Percentiles rank a stretch among this genome's conserved stretches.
phyloP scores from a whole-genome alignment of 805 yeast genomes.

The Sungouiella thailandica region DNA sequence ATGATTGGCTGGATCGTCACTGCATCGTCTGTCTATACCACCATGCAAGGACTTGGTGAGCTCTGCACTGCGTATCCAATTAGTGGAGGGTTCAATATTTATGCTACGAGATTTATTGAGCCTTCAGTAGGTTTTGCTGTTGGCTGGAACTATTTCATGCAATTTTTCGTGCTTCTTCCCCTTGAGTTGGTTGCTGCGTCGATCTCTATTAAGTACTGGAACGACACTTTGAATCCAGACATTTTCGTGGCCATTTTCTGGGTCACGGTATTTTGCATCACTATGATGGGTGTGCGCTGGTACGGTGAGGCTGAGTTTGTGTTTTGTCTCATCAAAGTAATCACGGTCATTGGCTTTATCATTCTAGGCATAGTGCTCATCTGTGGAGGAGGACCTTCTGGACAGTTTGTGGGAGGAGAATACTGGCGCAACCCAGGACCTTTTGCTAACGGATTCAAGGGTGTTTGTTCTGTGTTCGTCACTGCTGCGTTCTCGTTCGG shows the following conservation, averaged over 20 bases:
- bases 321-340: constrained; percentile 50
- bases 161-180: constrained; percentile 33
- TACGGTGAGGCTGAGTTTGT: constrained; percentile 67
- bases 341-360: constrained; percentile 55
- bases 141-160: constrained; percentile 33
- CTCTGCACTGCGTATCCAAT: constrained; percentile 46
- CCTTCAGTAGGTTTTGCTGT: constrained; percentile 22
- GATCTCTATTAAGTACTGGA: constrained; percentile 43
- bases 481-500: constrained; percentile 65
- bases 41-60: constrained; percentile 63
- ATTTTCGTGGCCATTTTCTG: constrained; percentile 56
- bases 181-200: constrained; percentile 34
- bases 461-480: constrained; percentile 55
- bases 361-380: constrained; percentile 51
- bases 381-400: constrained; percentile 53
- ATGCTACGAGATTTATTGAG: constrained; percentile 19
- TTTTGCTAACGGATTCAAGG: constrained; percentile 54
- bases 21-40: constrained; percentile 53
- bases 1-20: constrained; percentile 54
- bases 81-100: constrained; percentile 23
- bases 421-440: constrained; percentile 61
- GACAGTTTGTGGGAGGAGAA: constrained; percentile 53
- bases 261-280: constrained; percentile 44
- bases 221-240: constrained; percentile 41
- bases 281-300: constrained; percentile 59